Evolutionary conservation across 805 yeast species (phyloP), one percentile per base, ranked within the genome.

Genomic region (Candida lessepsii): DNA sequence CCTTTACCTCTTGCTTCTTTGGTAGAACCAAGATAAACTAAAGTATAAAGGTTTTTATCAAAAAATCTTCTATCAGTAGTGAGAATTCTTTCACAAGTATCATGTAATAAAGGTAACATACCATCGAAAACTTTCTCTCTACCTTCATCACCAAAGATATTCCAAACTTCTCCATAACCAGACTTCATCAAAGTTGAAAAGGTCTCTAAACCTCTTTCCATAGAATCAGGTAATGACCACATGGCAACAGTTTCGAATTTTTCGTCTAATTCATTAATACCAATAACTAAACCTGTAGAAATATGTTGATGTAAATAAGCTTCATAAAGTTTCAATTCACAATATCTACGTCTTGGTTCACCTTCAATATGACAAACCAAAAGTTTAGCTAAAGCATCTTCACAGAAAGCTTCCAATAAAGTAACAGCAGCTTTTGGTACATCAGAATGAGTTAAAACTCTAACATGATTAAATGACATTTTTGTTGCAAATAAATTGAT

Each of bases 1-100:
- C 82, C 82, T 51, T 76, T 76, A 25, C 82, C 82, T 47, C 80
- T 63, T 5, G 81, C 78, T 13, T 54, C 51, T 10, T 33, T 57
- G 5, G 65, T 60, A 5, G 74, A 65, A 5, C 76, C 77, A 40
- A 72, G 56, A 49, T 72, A 72, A 23, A 72, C 74, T 47, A 72
- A 60, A n/a, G 74, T 70, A 49, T 53, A 72, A 11, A 60, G 53
- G 16, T 58, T 57, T 40, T 63, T 65, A 29, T 62, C 65, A 10
- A 47, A 53, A 42, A 70, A 66, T 27, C 69, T 45, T 5, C 56
- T 43, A 48, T 76, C 80, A n/a, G 54, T 60, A 5, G 56, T 45
- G 39, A 73, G 47, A 14, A 75, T 72, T n/a, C 73, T 56, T 29
- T 64, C 69, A 39, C 63, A 67, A 21, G 71, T 66, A 40, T 73